Evolutionary conservation across 345 rosid species (phyloP).

Genomic region (Mercurialis annua): DNA sequence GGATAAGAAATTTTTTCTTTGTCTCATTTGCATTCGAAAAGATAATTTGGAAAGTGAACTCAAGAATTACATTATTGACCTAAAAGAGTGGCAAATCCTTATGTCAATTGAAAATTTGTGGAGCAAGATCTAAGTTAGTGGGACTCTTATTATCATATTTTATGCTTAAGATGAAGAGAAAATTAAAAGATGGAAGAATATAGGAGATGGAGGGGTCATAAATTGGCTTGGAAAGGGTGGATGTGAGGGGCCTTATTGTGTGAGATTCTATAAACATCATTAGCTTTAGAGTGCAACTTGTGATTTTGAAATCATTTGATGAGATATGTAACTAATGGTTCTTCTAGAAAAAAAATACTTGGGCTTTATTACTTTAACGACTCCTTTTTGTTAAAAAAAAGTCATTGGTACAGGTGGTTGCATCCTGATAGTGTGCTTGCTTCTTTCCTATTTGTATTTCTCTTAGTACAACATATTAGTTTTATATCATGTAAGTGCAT

Average conservation of each 20-base stretch:
- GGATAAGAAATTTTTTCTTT: neutral
- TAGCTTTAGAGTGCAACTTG: neutral
- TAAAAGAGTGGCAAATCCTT: no score
- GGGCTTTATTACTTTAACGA: neutral
- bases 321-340: neutral
- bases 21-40: neutral
- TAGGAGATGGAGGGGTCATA: neutral
- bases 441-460: neutral
- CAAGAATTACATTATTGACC: no score
- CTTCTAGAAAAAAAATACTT: neutral
- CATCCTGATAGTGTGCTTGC: neutral
- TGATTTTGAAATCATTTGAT: neutral
- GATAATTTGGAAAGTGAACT: neutral
- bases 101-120: neutral
- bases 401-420: neutral
- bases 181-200: neutral
- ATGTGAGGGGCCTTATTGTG: neutral
- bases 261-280: neutral
- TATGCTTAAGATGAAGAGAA: neutral
- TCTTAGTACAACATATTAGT: no score
- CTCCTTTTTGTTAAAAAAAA: neutral
- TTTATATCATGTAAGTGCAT: no score
- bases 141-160: neutral
- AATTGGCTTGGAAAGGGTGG: neutral
- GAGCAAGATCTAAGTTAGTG: neutral